Evolutionary conservation across 495 filamentous ascomycete species (phyloP), one percentile per base, ranked within the genome.

Genomic region (Tuber melanosporum): DNA sequence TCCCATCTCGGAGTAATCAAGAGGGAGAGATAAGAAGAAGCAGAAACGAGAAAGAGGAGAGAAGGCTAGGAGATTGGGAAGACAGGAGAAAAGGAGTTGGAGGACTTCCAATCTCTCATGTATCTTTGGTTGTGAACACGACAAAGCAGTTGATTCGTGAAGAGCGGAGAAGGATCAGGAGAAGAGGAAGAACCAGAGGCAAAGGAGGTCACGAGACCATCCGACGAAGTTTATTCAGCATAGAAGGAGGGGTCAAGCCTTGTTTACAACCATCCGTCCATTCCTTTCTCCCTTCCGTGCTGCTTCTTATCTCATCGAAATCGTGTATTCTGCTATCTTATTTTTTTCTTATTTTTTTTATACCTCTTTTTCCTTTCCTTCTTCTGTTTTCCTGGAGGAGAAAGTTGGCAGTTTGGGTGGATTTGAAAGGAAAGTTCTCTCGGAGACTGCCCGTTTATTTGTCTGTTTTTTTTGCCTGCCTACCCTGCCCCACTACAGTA

Each of bases 381-480:
- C 26, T 66, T 36, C 57, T 66, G 15, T 26, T 32, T 19, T 66
- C 57, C 15, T 36, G 57, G 52, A 6, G n/a, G n/a, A 32, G 57
- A 36, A 66, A 36, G 26, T 66, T 15, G 57, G 57, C 57, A 66
- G 57, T 66, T 66, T 19, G 14, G 57, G 57, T 36, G 57, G 57
- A 32, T 36, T 66, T 19, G 57, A 66, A 66, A 66, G 32, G 57
- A 66, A 36, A 36, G 57, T 17, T 66, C 26, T 36, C 57, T 36
- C 57, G 57, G 57, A 32, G 26, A 32, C 57, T 66, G 57, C 14
- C 57, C 32, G 57, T 66, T 32, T 62, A 32, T 22, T 32, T 62
- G 77, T 75, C 71, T 80, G 73, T 69, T 49, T 79, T 79, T 78
- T 74, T 42, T 78, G 76, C 78, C 76, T 80, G 73, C 73, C 78